Evolutionary conservation across 2,329 filamentous ascomycete species (phyloP).

Genomic region (Fusarium hainanense): DNA sequence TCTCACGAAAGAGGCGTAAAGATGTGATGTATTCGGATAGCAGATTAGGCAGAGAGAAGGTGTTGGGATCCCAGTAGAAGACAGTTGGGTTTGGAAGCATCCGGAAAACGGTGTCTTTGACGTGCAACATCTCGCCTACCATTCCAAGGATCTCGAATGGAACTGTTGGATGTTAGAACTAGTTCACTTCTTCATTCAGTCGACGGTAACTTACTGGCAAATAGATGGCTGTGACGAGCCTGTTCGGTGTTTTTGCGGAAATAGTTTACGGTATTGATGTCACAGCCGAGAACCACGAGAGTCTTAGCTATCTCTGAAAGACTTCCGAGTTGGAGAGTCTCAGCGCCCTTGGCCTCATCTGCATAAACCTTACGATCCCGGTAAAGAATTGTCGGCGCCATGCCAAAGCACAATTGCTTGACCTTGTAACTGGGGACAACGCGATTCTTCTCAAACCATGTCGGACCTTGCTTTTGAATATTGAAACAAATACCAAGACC

Average conservation of each 20-base stretch:
- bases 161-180: not conserved
- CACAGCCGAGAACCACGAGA: conserved; percentile 54
- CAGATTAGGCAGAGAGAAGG: conserved; percentile 27
- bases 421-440: conserved; percentile 52
- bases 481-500: conserved; percentile 55
- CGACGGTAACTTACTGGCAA: conserved; percentile 21
- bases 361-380: conserved; percentile 39
- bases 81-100: conserved; percentile 56
- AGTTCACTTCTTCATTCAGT: accelerated
- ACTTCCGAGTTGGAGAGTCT: conserved; percentile 49
- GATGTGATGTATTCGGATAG: conserved; percentile 19
- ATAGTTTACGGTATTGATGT: conserved; percentile 49
- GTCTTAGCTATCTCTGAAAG: conserved; percentile 51
- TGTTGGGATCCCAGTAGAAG: conserved; percentile 35
- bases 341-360: conserved; percentile 33
- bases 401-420: conserved; percentile 56
- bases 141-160: conserved; percentile 53
- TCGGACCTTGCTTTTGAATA: conserved; percentile 53
- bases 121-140: conserved; percentile 51
- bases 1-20: not conserved
- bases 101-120: conserved; percentile 52
- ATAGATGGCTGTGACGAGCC: conserved; percentile 33
- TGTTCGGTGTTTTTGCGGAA: conserved; percentile 41
- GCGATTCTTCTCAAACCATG: conserved; percentile 50
- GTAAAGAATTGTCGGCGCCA: conserved; percentile 54